Percentiles rank a stretch among this genome's conserved stretches.
Conservation (phyloP, 2,329 filamentous ascomycete genomes). For the Didymella pinodella region DNA sequence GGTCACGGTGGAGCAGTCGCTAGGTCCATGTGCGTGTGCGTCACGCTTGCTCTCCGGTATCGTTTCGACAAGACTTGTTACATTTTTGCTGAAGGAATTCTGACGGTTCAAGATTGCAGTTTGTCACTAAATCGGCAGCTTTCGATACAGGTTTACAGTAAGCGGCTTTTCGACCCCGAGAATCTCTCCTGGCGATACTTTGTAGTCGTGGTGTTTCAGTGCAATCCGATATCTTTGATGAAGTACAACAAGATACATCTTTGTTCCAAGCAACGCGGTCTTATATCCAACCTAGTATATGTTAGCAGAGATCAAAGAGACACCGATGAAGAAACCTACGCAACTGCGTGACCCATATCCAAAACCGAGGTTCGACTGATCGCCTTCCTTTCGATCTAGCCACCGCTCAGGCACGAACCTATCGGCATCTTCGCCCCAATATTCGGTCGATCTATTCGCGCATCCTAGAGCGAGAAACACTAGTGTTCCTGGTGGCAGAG, state of each 20-base stretch:
- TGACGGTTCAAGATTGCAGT: neutral
- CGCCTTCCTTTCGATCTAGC: neutral
- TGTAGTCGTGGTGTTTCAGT: conserved; percentile 4
- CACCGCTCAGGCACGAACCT: neutral
- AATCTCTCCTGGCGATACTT: neutral
- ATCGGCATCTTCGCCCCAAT: neutral
- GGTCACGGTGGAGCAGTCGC: no score
- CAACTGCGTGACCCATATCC: conserved; percentile 3
- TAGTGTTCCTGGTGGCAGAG: neutral
- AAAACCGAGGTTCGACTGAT: neutral
- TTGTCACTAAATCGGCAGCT: neutral
- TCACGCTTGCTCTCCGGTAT: no score
- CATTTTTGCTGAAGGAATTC: neutral
- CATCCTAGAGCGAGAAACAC: neutral
- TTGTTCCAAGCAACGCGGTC: conserved; percentile 1
- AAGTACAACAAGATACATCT: neutral
- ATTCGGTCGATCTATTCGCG: neutral
- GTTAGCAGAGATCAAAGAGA: neutral
- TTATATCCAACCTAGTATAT: neutral
- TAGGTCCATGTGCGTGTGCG: no score
- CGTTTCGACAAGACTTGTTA: no score
- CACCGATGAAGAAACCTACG: neutral
- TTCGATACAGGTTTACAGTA: neutral
- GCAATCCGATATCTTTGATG: neutral
- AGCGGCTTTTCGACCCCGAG: conserved; percentile 3